Evolutionary conservation across 768 basidiomycete species (phyloP), one percentile per base, ranked within the genome.

Genomic region (Termitomyces sp.): DNA sequence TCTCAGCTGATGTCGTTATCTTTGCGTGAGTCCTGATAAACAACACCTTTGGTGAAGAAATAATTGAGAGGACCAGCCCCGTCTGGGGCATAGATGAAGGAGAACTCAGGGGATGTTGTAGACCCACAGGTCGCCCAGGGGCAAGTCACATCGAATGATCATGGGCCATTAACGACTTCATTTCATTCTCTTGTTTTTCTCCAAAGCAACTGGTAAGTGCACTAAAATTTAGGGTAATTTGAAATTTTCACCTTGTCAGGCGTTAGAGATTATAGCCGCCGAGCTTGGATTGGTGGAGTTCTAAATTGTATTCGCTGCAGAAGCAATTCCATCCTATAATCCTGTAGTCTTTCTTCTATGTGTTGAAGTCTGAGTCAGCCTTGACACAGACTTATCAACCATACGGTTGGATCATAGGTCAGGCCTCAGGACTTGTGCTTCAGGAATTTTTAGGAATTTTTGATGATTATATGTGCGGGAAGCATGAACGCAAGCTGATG

Each of bases 1-100:
- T 81, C 3, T 65, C 73, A 37, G 79, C 74, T 14, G 82, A 84
- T 57, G 71, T 75, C 17, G 74, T 84, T 5, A 77, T 85, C 20
- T 80, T 79, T 63, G 81, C 82, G 74, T 73, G 42, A 25, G 71
- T 68, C 25, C 42, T 42, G 1, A 68, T 73, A 63, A 70, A 67
- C 34, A 58, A 60, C 10, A 58, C 74, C 3, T 76, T 81, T 38
- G 78, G 80, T 7, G 70, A 73, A 37, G 72, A 74, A 15, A 65
- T 72, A 7, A 71, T 76, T 8, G 69, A 70, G 17, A 59, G 66
- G 14, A 74, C 74, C 9, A 63, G 67, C 14, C 66, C 58, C 20
- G 65, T 78, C 1, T 78, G 75, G 74, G 78, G 78, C 0, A 38
- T 79, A 10, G 77, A 82, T 59, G 70, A 71, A n/a, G 77, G 77